Evolutionary conservation across 1,284 basidiomycete genomes (phyloP).

Genomic region (Irpex sp.): DNA sequence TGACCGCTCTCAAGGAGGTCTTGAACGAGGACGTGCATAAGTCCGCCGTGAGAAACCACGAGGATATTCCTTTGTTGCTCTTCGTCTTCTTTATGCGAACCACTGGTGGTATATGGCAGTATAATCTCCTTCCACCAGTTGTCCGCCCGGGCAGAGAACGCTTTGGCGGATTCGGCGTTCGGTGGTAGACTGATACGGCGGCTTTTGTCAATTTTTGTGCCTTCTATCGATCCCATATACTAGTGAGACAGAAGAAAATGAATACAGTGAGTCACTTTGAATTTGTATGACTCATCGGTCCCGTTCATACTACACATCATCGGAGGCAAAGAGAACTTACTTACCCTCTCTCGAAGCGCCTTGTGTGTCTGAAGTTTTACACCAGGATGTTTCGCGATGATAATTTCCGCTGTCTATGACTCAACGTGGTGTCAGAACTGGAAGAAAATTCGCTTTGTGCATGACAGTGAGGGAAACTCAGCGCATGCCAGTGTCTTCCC

Average conservation of each 20-base stretch:
- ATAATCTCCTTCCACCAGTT: conserved; percentile 60
- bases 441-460: too few species aligned
- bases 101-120: conserved; percentile 19
- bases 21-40: conserved; percentile 51
- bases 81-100: conserved; percentile 8
- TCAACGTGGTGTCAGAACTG: not conserved
- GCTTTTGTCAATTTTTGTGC: conserved; percentile 27
- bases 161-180: conserved; percentile 30
- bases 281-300: too few species aligned
- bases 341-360: conserved; percentile 62
- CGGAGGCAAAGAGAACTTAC: conserved; percentile 15
- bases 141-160: conserved; percentile 44
- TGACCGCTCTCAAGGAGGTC: conserved; percentile 39
- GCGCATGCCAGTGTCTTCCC: not conserved
- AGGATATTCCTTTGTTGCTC: conserved; percentile 42
- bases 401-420: conserved; percentile 58
- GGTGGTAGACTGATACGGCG: conserved; percentile 18
- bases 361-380: conserved; percentile 38
- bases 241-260: conserved; percentile 23
- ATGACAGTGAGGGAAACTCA: not conserved
- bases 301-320: not conserved
- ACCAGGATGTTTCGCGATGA: conserved; percentile 50
- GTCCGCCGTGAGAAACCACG: conserved; percentile 63
- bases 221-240: conserved; percentile 66
- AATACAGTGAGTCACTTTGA: not conserved